Conservation (phyloP, 2,329 filamentous ascomycete species). For the Monilinia laxa region DNA sequence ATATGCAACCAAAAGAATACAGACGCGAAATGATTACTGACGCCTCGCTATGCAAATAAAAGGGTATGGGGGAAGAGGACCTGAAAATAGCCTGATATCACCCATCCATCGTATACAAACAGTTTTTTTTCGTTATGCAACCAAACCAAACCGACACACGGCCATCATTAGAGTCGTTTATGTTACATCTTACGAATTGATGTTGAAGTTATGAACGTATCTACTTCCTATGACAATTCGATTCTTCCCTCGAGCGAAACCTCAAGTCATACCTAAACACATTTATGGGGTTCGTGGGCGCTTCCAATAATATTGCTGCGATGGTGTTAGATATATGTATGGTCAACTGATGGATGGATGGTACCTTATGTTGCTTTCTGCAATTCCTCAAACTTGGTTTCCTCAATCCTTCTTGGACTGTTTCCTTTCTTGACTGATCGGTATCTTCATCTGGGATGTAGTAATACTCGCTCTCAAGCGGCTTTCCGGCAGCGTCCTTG, state of each 20-base stretch:
- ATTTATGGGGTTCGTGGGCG: slow-evolving; percentile 54
- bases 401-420: slow-evolving; percentile 80
- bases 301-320: slow-evolving; percentile 68
- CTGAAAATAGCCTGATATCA: slow-evolving; percentile 28
- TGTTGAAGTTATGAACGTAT: slow-evolving; percentile 11
- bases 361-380: slow-evolving; percentile 95
- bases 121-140: slow-evolving; percentile 21
- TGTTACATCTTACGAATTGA: slow-evolving; percentile 11
- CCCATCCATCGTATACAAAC: slow-evolving; percentile 29
- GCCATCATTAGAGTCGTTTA: slow-evolving; percentile 16
- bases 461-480: slow-evolving; percentile 94
- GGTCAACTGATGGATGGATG: slow-evolving; percentile 33
- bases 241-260: slow-evolving; percentile 11
- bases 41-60: slow-evolving; percentile 36
- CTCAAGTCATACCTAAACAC: slow-evolving; percentile 39
- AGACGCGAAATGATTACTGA: slow-evolving; percentile 23
- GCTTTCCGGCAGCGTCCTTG: slow-evolving; percentile 93
- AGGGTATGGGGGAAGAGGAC: slow-evolving; percentile 28
- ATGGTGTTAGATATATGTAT: slow-evolving; percentile 15
- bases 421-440: slow-evolving; percentile 74
- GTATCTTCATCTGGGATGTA: slow-evolving; percentile 86
- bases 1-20: slow-evolving; percentile 13
- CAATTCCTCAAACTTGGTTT: slow-evolving; percentile 89
- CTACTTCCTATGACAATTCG: slow-evolving; percentile 10
- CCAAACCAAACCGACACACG: slow-evolving; percentile 7